Base-by-base conservation (phyloP, 208 protist species). In the Lotmaria passim region DNA sequence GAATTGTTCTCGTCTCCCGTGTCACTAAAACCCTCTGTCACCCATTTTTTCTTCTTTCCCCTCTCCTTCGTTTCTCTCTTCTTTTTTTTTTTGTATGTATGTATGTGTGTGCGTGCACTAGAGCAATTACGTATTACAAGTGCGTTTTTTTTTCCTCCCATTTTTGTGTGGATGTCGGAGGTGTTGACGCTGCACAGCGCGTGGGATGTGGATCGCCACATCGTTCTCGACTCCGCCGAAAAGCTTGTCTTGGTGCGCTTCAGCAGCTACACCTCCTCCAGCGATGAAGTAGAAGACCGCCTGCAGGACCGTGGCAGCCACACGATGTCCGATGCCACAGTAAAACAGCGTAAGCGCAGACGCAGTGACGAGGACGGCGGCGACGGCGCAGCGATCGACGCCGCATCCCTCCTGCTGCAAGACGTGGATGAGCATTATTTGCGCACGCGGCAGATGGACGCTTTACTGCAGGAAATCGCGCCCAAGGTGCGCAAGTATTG, bases 401-500 rank as follows among this genome's bases (percentile, higher is more conserved):
- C 28, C 0, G 69, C 73, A 0, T 53, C 60, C 24, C 21, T 71
- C 17, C 24, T 77, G 57, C 65, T 64, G 2, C 33, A 41, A 2
- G 21, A 65, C 44, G 64, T 26, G 30, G 75, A 73, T 39, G 73
- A 79, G 59, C 82, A 95, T 66, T 87, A 87, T 65, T 55, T 91
- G 34, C 61, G 73, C 31, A 95, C 87, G 7, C 81, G 78, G 24
- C 80, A 86, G 43, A 92, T 95, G 73, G 90, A 95, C 55, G 80
- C 76, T 11, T 64, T 93, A 62, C 82, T 95, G 33, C 43, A 43
- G 0, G 64, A 80, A 61, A 62, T 93, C 0, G 87, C 87, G 3
- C 90, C 90, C 8, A 93, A 93, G 75, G 81, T 95, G 23, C 83
- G 87, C 2, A 93, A 93, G 82, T 95, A 92, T 63, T 91, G 85